Conservation (phyloP, 1,139 yeast genomes). For the Yarrowia galli region DNA sequence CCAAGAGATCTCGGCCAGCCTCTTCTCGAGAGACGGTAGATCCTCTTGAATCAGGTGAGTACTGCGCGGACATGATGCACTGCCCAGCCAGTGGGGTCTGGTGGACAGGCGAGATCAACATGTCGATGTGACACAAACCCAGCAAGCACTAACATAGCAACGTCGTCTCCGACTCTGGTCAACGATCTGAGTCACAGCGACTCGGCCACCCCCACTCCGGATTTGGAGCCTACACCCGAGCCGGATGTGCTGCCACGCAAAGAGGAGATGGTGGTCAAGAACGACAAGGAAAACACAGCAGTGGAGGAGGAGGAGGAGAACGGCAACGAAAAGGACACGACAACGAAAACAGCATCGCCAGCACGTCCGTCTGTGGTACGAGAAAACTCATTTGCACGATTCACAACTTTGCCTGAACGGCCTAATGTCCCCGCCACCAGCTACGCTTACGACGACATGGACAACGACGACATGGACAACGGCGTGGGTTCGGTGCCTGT, state of each 20-base stretch:
- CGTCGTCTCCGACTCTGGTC: conserved; percentile 8
- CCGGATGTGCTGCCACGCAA: not conserved
- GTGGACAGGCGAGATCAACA: not conserved
- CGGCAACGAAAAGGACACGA: not conserved
- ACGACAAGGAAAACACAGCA: too few species aligned
- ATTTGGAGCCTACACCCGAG: conserved; percentile 4
- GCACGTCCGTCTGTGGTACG: not conserved
- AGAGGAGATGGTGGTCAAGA: not conserved
- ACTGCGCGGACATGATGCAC: not conserved
- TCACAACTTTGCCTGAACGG: conserved; percentile 7
- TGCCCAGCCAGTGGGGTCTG: not conserved
- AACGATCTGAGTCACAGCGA: conserved; percentile 10
- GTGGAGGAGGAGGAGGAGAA: too few species aligned
- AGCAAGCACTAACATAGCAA: not conserved
- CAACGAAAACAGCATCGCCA: not conserved
- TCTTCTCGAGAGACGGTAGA: not conserved
- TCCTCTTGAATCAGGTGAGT: conserved; percentile 23
- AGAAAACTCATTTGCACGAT: conserved; percentile 15
- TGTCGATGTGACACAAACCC: not conserved
- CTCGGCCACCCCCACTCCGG: conserved; percentile 1
- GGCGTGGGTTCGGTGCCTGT: not conserved
- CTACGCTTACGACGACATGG: not conserved
- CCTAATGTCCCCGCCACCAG: conserved; percentile 2
- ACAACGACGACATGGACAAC: not conserved
- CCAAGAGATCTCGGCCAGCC: conserved; percentile 25